These are phyloP conservation scores for Castanea crenata DNA, from an alignment of 306 rosid species.

Conservation along the genomic window DNA sequence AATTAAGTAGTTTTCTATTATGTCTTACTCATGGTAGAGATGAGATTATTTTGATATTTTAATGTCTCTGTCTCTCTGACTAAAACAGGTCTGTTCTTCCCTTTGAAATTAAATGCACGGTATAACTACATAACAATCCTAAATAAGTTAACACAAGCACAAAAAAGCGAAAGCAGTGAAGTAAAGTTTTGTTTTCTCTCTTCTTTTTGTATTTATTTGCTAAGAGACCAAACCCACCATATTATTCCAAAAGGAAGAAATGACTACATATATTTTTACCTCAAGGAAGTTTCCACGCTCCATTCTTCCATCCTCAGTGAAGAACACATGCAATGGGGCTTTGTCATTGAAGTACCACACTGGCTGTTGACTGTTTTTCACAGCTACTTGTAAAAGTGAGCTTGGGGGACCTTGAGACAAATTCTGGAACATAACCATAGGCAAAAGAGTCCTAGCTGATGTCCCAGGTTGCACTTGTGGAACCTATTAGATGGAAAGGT, in stretches of 20 bases:
- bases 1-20: not conserved
- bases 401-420: slow-evolving; percentile 97
- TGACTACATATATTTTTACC: slow-evolving; percentile 44
- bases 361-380: slow-evolving; percentile 89
- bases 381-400: slow-evolving; percentile 86
- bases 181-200: not conserved
- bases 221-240: not conserved
- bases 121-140: not conserved
- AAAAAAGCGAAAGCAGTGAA: not conserved
- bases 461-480: slow-evolving; percentile 83
- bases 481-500: slow-evolving; percentile 49
- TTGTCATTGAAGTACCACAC: slow-evolving; percentile 94
- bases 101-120: not conserved
- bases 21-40: not conserved
- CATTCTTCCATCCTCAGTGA: slow-evolving; percentile 95
- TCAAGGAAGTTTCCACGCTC: slow-evolving; percentile 88
- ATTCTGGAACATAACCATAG: slow-evolving; percentile 91
- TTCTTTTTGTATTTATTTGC: not conserved
- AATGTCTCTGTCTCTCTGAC: not conserved
- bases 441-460: slow-evolving; percentile 64
- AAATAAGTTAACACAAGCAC: not conserved
- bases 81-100: not conserved
- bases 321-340: slow-evolving; percentile 63
- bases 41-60: not conserved
- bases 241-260: slow-evolving; percentile 10